Evolutionary conservation across 2,329 filamentous ascomycete genomes (phyloP), one percentile per base, ranked within the genome.

Genomic region (Talaromyces sp.): DNA sequence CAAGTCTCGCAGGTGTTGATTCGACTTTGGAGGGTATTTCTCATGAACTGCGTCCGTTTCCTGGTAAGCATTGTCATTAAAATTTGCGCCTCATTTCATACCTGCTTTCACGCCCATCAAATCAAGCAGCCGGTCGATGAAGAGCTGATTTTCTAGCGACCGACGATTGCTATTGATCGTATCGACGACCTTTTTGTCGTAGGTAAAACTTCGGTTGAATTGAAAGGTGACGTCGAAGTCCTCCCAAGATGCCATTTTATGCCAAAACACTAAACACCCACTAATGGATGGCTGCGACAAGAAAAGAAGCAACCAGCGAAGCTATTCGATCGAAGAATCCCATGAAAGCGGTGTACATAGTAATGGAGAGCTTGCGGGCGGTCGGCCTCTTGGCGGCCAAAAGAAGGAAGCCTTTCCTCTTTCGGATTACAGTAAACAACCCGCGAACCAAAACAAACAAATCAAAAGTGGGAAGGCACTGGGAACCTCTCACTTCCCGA

Each of bases 41-140:
- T 87, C 89, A 56, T 83, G 82, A 75, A 78, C 80, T 84, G 66
- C 50, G 35, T 33, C 18, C 42, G 12, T 16, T 25, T 28, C 5
- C 28, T 35, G 5, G 12, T 55, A 16, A 61, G 59, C 37, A 37
- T 14, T 2, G 58, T 63, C n/a, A 60, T 48, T 12, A 46, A 25
- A 33, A 12, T 39, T 35, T 31, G 16, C 9, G 25, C 11, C 14
- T 9, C 28, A n/a, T 25, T 14, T 28, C 52, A 57, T 75, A 91
- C 91, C 84, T 76, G 89, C 87, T 68, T 83, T 82, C 63, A 95
- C 84, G 31, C 88, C 86, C 31, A 93, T 79, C 0, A 88, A 82
- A 61, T 84, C 85, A 65, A 95, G 79, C 44, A 96, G 85, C 60
- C 89, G 86, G 74, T 96, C 91, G 71, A 93, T 88, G 76, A 95